Base-by-base conservation (phyloP, 2,329 filamentous ascomycete species). In the Talaromyces islandicus region DNA sequence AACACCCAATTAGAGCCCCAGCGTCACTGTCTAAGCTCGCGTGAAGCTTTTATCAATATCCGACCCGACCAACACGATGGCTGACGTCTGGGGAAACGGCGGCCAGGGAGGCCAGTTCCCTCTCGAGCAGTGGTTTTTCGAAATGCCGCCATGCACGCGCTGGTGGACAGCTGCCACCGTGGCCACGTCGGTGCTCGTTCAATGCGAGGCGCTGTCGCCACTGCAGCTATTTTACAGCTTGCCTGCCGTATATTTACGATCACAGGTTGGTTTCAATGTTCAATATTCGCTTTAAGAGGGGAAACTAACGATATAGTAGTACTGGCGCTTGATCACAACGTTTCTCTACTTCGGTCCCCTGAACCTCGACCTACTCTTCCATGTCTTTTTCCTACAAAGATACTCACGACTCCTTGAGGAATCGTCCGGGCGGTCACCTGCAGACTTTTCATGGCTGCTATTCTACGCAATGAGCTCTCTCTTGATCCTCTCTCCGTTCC, bases 161-260 rank as follows among this genome's bases (percentile, higher is more conserved):
- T 95, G 90, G 88, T 99, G 94, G 94, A 97, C 94, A 24, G 92
- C 91, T 25, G 92, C 92, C 4, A 96, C 92, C 0, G 87, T 97
- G 48, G 80, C 91, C 60, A 94, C 89, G 11, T 96, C 92, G 67
- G 86, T 92, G 17, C 79, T 97, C 67, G 92, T 97, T 5, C 94
- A 97, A 76, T 97, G 92, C 77, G 87, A 95, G 69, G 88, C 97
- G 73, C 80, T 97, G 64, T 94, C 90, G 14, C 91, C 92, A 9
- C 97, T 95, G 71, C 92, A 97, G 78, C 85, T 99, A 29, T 99
- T 97, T 79, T 97, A 97, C 80, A 97, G 92, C 79, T 94, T 93
- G 70, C 86, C 91, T 55, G 87, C 92, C 7, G 94, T 97, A 60
- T 97, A 96, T 72, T 80, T 88, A 64, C 96, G 96, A 77, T 89